Percentiles rank a stretch among this genome's conserved stretches.
Evolutionary conservation across 1,284 basidiomycete species (phyloP).

Genomic region (Coniophora puteana): DNA sequence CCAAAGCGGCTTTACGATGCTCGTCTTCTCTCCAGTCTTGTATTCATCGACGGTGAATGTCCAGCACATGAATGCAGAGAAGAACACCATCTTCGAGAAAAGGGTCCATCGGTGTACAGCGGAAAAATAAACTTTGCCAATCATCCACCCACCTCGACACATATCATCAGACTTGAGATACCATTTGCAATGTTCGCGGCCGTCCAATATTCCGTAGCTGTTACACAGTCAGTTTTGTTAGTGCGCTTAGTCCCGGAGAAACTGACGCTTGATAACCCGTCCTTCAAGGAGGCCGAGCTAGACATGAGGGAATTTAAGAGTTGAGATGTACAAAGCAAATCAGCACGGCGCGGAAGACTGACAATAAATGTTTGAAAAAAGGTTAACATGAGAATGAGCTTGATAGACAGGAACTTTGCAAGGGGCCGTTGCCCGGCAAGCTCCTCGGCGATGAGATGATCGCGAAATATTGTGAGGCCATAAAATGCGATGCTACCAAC

Average conservation of each 20-base stretch:
- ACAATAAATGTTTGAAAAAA: conserved; percentile 78
- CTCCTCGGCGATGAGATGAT: too few species aligned
- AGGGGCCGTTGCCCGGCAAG: conserved; percentile 72
- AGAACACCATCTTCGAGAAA: conserved; percentile 69
- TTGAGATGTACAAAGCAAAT: not conserved
- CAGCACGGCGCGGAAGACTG: conserved; percentile 21
- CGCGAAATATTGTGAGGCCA: conserved; percentile 68
- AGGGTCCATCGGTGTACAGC: conserved; percentile 6
- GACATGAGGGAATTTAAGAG: not conserved
- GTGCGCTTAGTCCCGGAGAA: not conserved
- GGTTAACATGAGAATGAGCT: conserved; percentile 83
- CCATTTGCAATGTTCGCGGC: conserved; percentile 78
- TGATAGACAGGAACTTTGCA: conserved; percentile 81
- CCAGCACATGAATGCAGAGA: conserved; percentile 76
- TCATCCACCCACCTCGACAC: conserved; percentile 63
- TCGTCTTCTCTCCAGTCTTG: conserved; percentile 39
- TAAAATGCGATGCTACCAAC: conserved; percentile 76
- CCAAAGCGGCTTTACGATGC: conserved; percentile 64
- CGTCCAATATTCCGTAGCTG: conserved; percentile 77
- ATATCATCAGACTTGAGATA: conserved; percentile 75
- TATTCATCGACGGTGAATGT: conserved; percentile 77
- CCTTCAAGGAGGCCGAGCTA: conserved; percentile 61
- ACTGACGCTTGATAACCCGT: conserved; percentile 56
- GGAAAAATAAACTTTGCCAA: not conserved
- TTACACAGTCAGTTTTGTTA: conserved; percentile 8